These are phyloP conservation scores for Durotheca rogersii DNA, from an alignment of 495 filamentous ascomycete genomes.

Conservation along the genomic window DNA sequence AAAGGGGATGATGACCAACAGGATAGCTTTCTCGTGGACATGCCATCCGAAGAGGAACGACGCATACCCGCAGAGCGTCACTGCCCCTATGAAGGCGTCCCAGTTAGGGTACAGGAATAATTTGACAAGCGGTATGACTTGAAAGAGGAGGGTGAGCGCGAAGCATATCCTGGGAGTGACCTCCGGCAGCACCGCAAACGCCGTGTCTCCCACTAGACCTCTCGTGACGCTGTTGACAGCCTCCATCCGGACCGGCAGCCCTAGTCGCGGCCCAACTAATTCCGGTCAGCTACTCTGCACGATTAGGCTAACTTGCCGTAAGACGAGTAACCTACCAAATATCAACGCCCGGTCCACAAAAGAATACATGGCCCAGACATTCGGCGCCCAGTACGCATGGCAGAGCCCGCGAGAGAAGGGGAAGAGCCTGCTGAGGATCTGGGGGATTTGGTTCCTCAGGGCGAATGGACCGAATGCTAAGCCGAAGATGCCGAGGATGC, in stretches of 20 bases:
- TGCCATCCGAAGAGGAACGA: conserved; percentile 99
- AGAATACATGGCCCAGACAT: conserved; percentile 96
- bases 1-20: conserved; percentile 93
- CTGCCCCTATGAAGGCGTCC: conserved; percentile 82
- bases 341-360: conserved; percentile 84
- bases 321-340: conserved; percentile 54
- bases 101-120: conserved; percentile 79
- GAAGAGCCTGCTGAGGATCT: conserved; percentile 81
- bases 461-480: conserved; percentile 89
- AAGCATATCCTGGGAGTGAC: conserved; percentile 80
- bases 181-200: conserved; percentile 90
- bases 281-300: conserved; percentile 29
- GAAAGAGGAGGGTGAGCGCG: conserved; percentile 76
- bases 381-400: conserved; percentile 98
- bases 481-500: conserved; percentile 71
- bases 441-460: conserved; percentile 81
- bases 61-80: conserved; percentile 94
- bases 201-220: conserved; percentile 90
- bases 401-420: conserved; percentile 92
- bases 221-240: conserved; percentile 87
- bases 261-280: conserved; percentile 74
- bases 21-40: conserved; percentile 95
- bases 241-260: conserved; percentile 66
- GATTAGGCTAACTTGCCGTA: neutral
- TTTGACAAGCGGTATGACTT: conserved; percentile 76